phyloP scores from a whole-genome alignment of 2,329 filamentous ascomycete genomes.

The Fusarium palustre region DNA sequence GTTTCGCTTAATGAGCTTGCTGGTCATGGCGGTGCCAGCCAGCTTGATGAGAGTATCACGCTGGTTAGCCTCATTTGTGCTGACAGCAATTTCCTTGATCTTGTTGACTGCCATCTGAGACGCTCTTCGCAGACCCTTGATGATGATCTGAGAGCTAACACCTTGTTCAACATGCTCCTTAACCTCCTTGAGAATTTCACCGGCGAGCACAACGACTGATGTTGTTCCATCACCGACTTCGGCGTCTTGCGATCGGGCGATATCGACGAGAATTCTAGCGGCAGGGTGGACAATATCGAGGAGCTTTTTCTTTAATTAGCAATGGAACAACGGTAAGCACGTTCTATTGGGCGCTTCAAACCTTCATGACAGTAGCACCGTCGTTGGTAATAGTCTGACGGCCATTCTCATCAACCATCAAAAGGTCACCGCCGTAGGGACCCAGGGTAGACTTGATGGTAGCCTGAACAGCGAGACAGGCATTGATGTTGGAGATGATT shows the following conservation, averaged over 20 bases:
- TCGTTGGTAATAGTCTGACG: slow-evolving; percentile 98
- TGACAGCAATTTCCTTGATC: slow-evolving; percentile 95
- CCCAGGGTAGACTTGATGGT: slow-evolving; percentile 97
- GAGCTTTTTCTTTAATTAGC: slow-evolving; percentile 66
- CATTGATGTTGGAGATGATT: slow-evolving; percentile 98
- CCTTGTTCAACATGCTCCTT: slow-evolving; percentile 97
- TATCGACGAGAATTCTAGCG: slow-evolving; percentile 96
- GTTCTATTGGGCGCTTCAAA: slow-evolving; percentile 51
- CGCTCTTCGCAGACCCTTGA: slow-evolving; percentile 92
- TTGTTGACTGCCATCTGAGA: slow-evolving; percentile 96
- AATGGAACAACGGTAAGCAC: not conserved
- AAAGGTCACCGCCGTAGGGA: slow-evolving; percentile 94
- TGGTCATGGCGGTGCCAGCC: slow-evolving; percentile 97
- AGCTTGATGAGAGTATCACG: slow-evolving; percentile 90
- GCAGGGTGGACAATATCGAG: slow-evolving; percentile 99
- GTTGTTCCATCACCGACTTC: slow-evolving; percentile 99
- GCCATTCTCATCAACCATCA: slow-evolving; percentile 96
- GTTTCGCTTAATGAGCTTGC: slow-evolving; percentile 98
- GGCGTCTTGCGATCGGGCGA: slow-evolving; percentile 97
- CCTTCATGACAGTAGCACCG: slow-evolving; percentile 99
- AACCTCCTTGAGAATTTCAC: slow-evolving; percentile 96
- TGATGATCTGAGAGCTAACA: slow-evolving; percentile 96
- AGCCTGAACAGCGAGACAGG: slow-evolving; percentile 92
- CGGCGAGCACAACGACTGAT: slow-evolving; percentile 96
- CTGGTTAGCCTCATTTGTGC: slow-evolving; percentile 83